These are phyloP conservation scores for Naematelia encephala DNA, from an alignment of 768 basidiomycete species.

Conservation along the genomic window DNA sequence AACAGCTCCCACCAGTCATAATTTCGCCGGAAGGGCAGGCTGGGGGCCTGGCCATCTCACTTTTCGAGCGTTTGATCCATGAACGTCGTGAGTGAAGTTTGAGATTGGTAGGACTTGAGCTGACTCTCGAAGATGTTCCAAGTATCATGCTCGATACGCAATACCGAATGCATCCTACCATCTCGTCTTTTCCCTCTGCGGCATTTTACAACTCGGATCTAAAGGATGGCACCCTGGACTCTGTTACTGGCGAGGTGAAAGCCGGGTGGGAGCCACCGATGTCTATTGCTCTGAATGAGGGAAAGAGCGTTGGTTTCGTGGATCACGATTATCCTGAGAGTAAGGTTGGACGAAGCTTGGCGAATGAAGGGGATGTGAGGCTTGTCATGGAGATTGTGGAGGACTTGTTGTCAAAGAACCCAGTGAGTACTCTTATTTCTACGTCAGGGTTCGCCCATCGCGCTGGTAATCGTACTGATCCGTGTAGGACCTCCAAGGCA, in stretches of 20 bases:
- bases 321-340: constrained; percentile 73
- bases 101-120: neutral
- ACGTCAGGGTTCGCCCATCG: neutral
- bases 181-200: constrained; percentile 77
- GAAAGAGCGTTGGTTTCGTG: constrained; percentile 71
- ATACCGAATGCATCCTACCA: constrained; percentile 91
- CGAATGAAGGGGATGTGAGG: constrained; percentile 72
- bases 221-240: constrained; percentile 68
- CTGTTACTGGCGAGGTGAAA: constrained; percentile 55
- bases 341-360: constrained; percentile 65
- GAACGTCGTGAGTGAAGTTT: constrained; percentile 74
- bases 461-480: neutral
- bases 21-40: constrained; percentile 69
- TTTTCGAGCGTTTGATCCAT: constrained; percentile 86
- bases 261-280: constrained; percentile 62
- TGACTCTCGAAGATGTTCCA: constrained; percentile 61
- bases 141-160: constrained; percentile 91
- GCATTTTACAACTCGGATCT: constrained; percentile 75
- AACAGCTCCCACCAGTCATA: constrained; percentile 87
- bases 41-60: constrained; percentile 70
- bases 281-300: constrained; percentile 55
- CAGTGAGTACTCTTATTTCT: constrained; percentile 54
- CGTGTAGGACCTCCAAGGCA: constrained; percentile 59
- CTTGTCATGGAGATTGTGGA: constrained; percentile 76
- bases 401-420: constrained; percentile 72